Evolutionary conservation across 163 green algal species (phyloP).

Genomic region (Trebouxia gelatinosa): DNA sequence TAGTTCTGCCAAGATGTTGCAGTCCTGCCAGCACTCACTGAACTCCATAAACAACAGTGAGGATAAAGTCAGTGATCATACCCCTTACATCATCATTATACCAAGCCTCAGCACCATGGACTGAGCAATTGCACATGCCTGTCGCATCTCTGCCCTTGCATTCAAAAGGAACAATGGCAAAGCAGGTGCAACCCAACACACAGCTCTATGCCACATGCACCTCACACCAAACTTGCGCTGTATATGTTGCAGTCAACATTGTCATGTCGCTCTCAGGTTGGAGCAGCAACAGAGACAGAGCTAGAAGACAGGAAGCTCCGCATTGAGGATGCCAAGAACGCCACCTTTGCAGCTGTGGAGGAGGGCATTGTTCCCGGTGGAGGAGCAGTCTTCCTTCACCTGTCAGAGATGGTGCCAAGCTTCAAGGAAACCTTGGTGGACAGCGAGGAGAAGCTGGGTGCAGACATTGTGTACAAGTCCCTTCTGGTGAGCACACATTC

Average conservation of each 20-base stretch:
- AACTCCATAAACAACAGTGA: too few species aligned
- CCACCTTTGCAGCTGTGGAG: constrained; percentile 98
- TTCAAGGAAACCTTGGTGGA: constrained; percentile 69
- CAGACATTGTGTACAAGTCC: constrained; percentile 93
- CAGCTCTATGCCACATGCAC: constrained; percentile 15
- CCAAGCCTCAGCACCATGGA: too few species aligned
- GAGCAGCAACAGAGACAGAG: constrained; percentile 94
- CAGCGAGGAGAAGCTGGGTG: constrained; percentile 89
- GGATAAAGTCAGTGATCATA: too few species aligned
- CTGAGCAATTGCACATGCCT: too few species aligned
- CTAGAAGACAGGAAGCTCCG: constrained; percentile 98
- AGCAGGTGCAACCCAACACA: not conserved
- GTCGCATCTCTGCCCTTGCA: too few species aligned
- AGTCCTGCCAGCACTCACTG: too few species aligned
- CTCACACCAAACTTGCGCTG: too few species aligned
- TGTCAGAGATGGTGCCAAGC: constrained; percentile 80
- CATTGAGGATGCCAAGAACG: constrained; percentile 92
- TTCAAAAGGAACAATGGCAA: too few species aligned
- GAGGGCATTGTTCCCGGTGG: constrained; percentile 98
- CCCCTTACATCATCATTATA: too few species aligned
- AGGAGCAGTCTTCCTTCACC: constrained; percentile 91
- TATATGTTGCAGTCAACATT: too few species aligned
- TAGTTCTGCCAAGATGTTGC: too few species aligned
- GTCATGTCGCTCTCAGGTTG: too few species aligned
- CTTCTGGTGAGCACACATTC: constrained; percentile 59